These are phyloP conservation scores for Pseudognaphalium luteoalbum DNA, from an alignment of 129 eudicot species.

Conservation along the genomic window DNA sequence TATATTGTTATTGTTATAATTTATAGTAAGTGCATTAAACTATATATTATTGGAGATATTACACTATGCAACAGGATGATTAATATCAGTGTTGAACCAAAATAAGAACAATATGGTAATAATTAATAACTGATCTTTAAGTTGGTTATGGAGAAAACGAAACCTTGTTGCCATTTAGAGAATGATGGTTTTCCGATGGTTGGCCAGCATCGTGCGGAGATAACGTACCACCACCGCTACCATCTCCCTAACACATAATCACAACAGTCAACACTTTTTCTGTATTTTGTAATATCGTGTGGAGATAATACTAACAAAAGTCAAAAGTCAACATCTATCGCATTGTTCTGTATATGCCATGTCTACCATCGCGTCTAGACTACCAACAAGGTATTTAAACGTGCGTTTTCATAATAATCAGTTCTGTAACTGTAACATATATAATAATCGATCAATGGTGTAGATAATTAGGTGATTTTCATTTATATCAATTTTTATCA, in stretches of 20 bases:
- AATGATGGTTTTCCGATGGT: slow-evolving; percentile 20
- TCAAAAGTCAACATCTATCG: not conserved
- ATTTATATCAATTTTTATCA: not conserved
- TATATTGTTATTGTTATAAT: not conserved
- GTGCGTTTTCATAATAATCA: too few relatives aligned
- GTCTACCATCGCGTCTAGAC: too few relatives aligned
- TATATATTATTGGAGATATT: slow-evolving; percentile 1
- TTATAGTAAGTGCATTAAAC: not conserved
- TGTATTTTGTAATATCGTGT: too few relatives aligned
- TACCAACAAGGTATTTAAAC: too few relatives aligned
- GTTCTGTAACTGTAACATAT: too few relatives aligned
- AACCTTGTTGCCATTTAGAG: slow-evolving; percentile 57
- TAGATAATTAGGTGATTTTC: not conserved
- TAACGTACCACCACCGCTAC: slow-evolving; percentile 19
- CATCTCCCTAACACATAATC: slow-evolving; percentile 37
- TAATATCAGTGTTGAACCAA: not conserved
- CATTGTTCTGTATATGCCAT: not conserved
- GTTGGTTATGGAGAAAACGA: not conserved
- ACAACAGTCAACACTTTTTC: not conserved
- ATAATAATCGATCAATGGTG: not conserved
- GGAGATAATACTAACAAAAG: not conserved
- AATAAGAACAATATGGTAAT: not conserved
- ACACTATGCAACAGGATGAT: not conserved
- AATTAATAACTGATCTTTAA: slow-evolving; percentile 8
- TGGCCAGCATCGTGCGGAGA: slow-evolving; percentile 35